Base-by-base conservation (phyloP, 371 early-diverging fungal species). In the Saksenaea oblongispora region DNA sequence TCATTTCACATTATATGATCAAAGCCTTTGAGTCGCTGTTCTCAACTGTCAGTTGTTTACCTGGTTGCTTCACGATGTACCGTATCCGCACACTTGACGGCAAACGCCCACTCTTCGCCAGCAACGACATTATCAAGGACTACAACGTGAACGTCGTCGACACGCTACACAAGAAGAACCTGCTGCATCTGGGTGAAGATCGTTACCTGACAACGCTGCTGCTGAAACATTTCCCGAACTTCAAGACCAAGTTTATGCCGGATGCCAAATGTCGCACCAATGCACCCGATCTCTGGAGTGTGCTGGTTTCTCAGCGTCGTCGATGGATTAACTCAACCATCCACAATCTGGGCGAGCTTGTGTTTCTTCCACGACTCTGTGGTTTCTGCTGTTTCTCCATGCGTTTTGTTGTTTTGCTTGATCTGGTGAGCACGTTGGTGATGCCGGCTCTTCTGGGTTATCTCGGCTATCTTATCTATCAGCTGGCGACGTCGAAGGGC, bases 21-120 rank as follows among this genome's bases (percentile, higher is more conserved):
- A 99, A 99, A 80, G 93, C 99, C 0, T 99, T 99, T 82, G 99
- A 99, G 82, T 96, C 96, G 26, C 88, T 99, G 42, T 99, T 99
- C 72, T 99, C 99, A 1, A 85, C 92, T 34, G 98, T 97, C 28
- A 96, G 97, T 17, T 98, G 98, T 80, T 82, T 97, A 69, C 98
- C 98, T 2, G 98, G 99, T 26, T 97, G 98, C 79, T 98, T 98
- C 85, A 93, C 92, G 61, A 92, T 95, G 91, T 98, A 97, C 75
- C 87, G 97, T 42, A 76, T 98, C 17, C 91, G 93, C 35, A 87
- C 91, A 4, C 82, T 89, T 0, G 89, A 87, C 61, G 88, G 89
- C 54, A 89, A 89, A 56, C 84, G 88, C 37, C 98, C 99, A 8
- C 77, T 99, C 36, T 84, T 99, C 24, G 87, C 94, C 42, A 83